Percentiles rank a stretch among this genome's conserved stretches.
Evolutionary conservation across 2,329 filamentous ascomycete genomes (phyloP).

Genomic region (Colletotrichum liriopes): DNA sequence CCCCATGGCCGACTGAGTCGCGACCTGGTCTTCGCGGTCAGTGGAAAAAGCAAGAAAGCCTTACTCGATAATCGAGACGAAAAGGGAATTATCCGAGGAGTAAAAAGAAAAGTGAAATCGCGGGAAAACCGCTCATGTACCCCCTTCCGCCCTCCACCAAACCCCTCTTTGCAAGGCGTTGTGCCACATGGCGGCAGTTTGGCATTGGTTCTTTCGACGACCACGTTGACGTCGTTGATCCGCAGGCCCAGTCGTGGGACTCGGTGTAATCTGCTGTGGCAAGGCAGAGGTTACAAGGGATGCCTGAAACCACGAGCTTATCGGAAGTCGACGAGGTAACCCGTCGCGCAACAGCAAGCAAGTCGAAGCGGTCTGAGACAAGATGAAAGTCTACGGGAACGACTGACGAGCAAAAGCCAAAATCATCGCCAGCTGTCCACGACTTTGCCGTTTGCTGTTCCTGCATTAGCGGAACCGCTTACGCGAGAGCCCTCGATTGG

Average conservation of each 20-base stretch:
- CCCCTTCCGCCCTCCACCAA: conserved; percentile 1
- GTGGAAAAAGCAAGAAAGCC: conserved; percentile 13
- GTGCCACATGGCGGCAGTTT: conserved; percentile 19
- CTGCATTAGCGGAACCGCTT: conserved; percentile 40
- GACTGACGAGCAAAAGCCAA: neutral
- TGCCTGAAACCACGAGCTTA: neutral
- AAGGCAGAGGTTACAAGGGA: neutral
- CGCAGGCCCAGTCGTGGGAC: conserved; percentile 26
- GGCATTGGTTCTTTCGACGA: conserved; percentile 27
- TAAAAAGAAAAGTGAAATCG: conserved; percentile 22
- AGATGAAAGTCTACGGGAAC: neutral
- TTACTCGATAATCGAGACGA: conserved; percentile 9
- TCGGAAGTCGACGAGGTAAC: neutral
- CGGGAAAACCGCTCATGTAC: conserved; percentile 32
- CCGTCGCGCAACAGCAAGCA: neutral
- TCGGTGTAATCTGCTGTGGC: conserved; percentile 21
- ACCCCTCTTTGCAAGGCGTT: conserved; percentile 4
- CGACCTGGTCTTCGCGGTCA: conserved; percentile 3
- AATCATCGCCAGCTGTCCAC: neutral
- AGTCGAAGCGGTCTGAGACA: neutral
- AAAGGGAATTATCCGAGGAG: conserved; percentile 20
- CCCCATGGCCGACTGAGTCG: conserved; percentile 4
- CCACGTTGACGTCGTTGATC: conserved; percentile 34
- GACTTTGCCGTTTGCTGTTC: conserved; percentile 36
- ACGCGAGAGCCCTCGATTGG: conserved; percentile 27